Conservation (phyloP, 345 rosid species). For the Eutrema japonicum region DNA sequence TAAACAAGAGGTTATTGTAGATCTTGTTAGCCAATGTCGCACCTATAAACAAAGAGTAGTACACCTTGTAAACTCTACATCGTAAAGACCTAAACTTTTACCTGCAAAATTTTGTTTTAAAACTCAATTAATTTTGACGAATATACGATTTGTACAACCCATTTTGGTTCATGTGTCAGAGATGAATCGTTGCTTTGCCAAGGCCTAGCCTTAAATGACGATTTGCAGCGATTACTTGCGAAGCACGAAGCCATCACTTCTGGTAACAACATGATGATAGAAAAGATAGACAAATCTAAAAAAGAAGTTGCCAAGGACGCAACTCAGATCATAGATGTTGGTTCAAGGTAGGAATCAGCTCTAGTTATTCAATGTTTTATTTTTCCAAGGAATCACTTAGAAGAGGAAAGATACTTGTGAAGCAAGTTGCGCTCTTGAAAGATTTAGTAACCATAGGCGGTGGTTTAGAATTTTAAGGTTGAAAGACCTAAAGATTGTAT, state of each 20-base stretch:
- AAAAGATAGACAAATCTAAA: conserved; percentile 52
- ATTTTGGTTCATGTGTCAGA: conserved; percentile 48
- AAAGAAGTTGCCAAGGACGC: conserved; percentile 46
- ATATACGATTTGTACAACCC: not conserved
- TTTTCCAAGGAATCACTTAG: not conserved
- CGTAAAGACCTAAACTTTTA: conserved; percentile 53
- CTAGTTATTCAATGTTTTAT: not conserved
- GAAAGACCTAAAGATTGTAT: not conserved
- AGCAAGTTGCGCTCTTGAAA: not conserved
- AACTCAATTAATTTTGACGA: not conserved
- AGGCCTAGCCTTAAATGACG: conserved; percentile 92
- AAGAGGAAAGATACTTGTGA: conserved; percentile 6
- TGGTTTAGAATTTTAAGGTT: not conserved
- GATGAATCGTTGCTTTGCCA: conserved; percentile 93
- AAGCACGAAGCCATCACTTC: conserved; percentile 86
- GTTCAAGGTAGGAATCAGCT: conserved; percentile 32
- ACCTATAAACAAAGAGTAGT: conserved; percentile 96
- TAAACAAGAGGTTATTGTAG: conserved; percentile 93
- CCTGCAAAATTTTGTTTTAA: not conserved
- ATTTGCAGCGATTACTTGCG: conserved; percentile 86
- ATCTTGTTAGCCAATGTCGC: conserved; percentile 95
- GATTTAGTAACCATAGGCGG: not conserved
- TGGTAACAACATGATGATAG: conserved; percentile 52
- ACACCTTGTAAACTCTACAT: conserved; percentile 96
- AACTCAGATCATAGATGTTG: conserved; percentile 57